phyloP scores from a whole-genome alignment of 2,329 filamentous ascomycete species.

The Phaeosphaeriaceae sp. region DNA sequence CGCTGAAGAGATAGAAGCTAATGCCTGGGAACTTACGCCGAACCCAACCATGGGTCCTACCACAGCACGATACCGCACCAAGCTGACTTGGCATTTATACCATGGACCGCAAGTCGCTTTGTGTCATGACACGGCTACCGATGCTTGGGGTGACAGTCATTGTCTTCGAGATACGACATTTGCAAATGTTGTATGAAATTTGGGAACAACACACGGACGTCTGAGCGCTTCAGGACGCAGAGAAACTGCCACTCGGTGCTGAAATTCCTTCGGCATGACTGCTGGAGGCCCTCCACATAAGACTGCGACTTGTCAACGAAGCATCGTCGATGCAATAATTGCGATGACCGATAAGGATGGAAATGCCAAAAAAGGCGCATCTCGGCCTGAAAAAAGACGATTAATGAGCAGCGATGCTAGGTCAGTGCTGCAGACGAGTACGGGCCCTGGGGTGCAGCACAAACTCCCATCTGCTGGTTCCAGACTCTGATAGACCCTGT shows the following conservation, averaged over 20 bases:
- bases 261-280: too few relatives aligned
- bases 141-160: neutral
- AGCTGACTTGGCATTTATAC: neutral
- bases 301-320: neutral
- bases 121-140: neutral
- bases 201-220: neutral
- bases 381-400: neutral
- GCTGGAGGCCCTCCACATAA: neutral
- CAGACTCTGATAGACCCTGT: slow-evolving; percentile 14
- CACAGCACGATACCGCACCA: neutral
- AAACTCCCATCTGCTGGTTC: slow-evolving; percentile 12
- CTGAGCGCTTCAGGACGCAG: too few relatives aligned
- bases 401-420: slow-evolving; percentile 2
- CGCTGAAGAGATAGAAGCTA: neutral
- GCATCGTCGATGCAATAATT: neutral
- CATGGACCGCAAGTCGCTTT: neutral
- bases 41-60: neutral
- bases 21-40: neutral
- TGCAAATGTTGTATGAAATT: neutral
- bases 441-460: slow-evolving; percentile 16
- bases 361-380: slow-evolving; percentile 16
- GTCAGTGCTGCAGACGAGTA: slow-evolving; percentile 11
- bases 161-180: neutral
- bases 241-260: too few relatives aligned
- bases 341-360: slow-evolving; percentile 12